These are phyloP conservation scores for Thymus quinquecostatus DNA, from an alignment of 257 asterid species.

Conservation along the genomic window DNA sequence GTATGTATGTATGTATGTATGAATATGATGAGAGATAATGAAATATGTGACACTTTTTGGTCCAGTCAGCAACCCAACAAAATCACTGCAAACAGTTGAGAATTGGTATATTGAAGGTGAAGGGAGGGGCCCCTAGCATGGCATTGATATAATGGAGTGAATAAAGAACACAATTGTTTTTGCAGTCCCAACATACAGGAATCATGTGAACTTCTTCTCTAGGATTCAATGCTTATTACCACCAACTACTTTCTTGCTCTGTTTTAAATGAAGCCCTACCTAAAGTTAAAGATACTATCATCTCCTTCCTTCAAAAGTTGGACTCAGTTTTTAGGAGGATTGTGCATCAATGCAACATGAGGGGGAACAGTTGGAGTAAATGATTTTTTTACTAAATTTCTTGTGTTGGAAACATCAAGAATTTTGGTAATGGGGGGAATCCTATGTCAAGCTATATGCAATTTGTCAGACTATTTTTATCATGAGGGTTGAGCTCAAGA, in stretches of 20 bases:
- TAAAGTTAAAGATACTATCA: neutral
- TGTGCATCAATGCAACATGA: neutral
- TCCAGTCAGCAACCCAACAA: slow-evolving; percentile 28
- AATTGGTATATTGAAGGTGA: slow-evolving; percentile 28
- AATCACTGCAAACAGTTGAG: slow-evolving; percentile 35
- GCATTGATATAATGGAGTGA: slow-evolving; percentile 22
- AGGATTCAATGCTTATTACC: slow-evolving; percentile 32
- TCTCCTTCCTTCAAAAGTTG: slow-evolving; percentile 10
- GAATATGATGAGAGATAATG: slow-evolving; percentile 15
- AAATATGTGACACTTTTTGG: slow-evolving; percentile 36
- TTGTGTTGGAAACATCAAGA: neutral
- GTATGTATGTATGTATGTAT: slow-evolving; percentile 23
- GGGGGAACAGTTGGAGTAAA: neutral
- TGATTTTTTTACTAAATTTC: neutral
- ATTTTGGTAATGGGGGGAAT: slow-evolving; percentile 1
- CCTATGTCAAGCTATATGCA: neutral
- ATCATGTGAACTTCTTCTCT: slow-evolving; percentile 32
- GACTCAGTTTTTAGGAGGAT: neutral
- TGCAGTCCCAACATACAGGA: slow-evolving; percentile 31
- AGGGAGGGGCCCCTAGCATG: slow-evolving; percentile 22
- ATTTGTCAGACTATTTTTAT: slow-evolving; percentile 7
- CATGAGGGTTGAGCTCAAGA: slow-evolving; percentile 16
- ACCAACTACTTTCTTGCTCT: slow-evolving; percentile 35
- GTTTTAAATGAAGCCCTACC: slow-evolving; percentile 22
- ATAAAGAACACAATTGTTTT: slow-evolving; percentile 20